phyloP scores from a whole-genome alignment of 305 asterid genomes.

The Fraxinus xanthoxyloides region DNA sequence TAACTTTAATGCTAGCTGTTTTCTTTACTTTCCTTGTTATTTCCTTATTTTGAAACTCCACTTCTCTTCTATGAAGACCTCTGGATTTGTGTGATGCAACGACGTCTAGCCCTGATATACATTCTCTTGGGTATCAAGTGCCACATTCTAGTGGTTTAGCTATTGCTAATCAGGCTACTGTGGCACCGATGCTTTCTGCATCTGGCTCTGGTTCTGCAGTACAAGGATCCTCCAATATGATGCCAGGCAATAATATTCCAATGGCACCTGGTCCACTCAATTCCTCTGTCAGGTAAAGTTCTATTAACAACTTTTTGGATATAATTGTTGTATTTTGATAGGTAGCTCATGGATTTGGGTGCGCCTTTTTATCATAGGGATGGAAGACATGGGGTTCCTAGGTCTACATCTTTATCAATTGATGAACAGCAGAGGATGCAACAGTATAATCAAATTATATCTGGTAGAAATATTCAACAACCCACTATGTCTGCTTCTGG shows the following conservation, averaged over 20 bases:
- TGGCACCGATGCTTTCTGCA: conserved; percentile 41
- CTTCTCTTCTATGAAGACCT: conserved; percentile 48
- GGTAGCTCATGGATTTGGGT: conserved; percentile 17
- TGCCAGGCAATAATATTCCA: conserved; percentile 48
- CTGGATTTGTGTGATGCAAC: conserved; percentile 63
- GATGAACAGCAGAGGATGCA: conserved; percentile 69
- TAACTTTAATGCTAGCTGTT: conserved; percentile 5
- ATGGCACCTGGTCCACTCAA: conserved; percentile 46
- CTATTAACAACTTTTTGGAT: conserved; percentile 15
- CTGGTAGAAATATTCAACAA: conserved; percentile 47
- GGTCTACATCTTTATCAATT: conserved; percentile 46
- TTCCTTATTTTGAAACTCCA: conserved; percentile 16
- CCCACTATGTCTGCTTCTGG: conserved; percentile 49
- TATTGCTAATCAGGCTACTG: conserved; percentile 41
- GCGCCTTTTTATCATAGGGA: conserved; percentile 35
- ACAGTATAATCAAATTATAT: conserved; percentile 49
- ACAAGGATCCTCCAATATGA: conserved; percentile 56
- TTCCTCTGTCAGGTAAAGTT: conserved; percentile 57
- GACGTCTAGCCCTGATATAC: conserved; percentile 43
- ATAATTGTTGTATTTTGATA: conserved; percentile 15
- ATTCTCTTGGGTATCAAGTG: conserved; percentile 56
- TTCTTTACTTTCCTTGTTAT: neutral
- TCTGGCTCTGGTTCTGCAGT: conserved; percentile 41
- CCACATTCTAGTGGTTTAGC: conserved; percentile 50
- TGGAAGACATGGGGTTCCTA: conserved; percentile 55